phyloP scores from a whole-genome alignment of 2,329 filamentous ascomycete genomes.

The Apiospora marii region DNA sequence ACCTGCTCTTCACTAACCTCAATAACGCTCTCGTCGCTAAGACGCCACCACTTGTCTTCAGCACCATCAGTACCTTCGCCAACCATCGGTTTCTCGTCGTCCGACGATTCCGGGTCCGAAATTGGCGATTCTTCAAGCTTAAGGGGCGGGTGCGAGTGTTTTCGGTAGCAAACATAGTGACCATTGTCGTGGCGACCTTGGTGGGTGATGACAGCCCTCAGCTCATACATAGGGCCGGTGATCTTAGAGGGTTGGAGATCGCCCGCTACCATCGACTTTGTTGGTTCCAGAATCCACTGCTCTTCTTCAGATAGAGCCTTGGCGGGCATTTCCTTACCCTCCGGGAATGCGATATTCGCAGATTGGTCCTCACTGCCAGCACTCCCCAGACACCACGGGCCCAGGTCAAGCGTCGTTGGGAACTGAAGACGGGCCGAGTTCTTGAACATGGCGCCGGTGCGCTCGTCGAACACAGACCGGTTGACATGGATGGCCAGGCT shows the following conservation, averaged over 20 bases:
- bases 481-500: conserved; percentile 89
- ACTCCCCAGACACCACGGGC: conserved; percentile 84
- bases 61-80: conserved; percentile 33
- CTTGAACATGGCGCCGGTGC: conserved; percentile 80
- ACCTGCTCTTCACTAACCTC: conserved; percentile 77
- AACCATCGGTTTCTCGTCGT: conserved; percentile 30
- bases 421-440: conserved; percentile 84
- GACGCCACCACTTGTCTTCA: conserved; percentile 76
- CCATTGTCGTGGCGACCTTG: conserved; percentile 93
- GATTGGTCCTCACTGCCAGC: conserved; percentile 35
- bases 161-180: conserved; percentile 92
- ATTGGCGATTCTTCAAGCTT: conserved; percentile 24
- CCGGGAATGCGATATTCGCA: conserved; percentile 32
- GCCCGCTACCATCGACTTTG: conserved; percentile 75
- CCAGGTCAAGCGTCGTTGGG: conserved; percentile 76
- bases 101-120: conserved; percentile 22
- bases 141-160: conserved; percentile 57
- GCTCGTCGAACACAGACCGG: conserved; percentile 87
- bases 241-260: conserved; percentile 57
- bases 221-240: conserved; percentile 71
- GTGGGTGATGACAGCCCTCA: conserved; percentile 87
- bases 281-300: conserved; percentile 74
- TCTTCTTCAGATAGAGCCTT: conserved; percentile 55
- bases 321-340: conserved; percentile 37
- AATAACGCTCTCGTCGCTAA: conserved; percentile 88